These are phyloP conservation scores for Teunomyces gatunensis DNA, from an alignment of 805 yeast genomes.

Conservation along the genomic window DNA sequence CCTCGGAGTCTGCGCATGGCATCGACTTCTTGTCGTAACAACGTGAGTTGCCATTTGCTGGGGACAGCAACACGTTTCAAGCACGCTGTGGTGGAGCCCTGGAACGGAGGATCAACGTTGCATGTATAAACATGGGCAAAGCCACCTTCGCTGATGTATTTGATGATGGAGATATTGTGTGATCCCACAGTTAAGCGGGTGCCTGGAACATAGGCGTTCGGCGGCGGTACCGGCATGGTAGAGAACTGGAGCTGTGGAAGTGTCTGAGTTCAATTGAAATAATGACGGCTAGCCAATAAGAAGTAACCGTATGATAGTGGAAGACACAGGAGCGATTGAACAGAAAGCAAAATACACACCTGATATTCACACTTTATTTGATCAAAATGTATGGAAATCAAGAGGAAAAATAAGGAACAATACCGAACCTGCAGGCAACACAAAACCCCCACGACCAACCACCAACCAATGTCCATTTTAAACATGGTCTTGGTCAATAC, in stretches of 20 bases:
- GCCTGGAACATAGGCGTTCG: slow-evolving; percentile 69
- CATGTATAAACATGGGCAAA: slow-evolving; percentile 94
- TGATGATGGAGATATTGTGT: slow-evolving; percentile 64
- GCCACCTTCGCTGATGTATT: slow-evolving; percentile 86
- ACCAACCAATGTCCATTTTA: no score
- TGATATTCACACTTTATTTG: not conserved
- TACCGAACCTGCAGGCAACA: slow-evolving; percentile 1
- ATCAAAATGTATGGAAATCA: not conserved
- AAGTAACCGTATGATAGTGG: not conserved
- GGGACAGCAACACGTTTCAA: slow-evolving; percentile 95
- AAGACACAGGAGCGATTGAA: no score
- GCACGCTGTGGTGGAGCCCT: slow-evolving; percentile 63
- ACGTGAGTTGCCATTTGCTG: slow-evolving; percentile 76
- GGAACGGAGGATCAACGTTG: slow-evolving; percentile 58
- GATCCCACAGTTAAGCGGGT: slow-evolving; percentile 80
- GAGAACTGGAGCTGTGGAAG: not conserved
- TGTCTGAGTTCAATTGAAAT: not conserved
- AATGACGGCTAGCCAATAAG: not conserved
- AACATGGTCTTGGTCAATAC: no score
- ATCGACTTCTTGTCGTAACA: slow-evolving; percentile 91
- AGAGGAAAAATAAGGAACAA: not conserved
- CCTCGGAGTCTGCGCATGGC: slow-evolving; percentile 91
- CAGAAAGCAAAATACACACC: no score
- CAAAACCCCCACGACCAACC: not conserved
- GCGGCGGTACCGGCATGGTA: slow-evolving; percentile 45